Evolutionary conservation across 371 early-diverging fungal species (phyloP).

Genomic region (Mortierella sp.): DNA sequence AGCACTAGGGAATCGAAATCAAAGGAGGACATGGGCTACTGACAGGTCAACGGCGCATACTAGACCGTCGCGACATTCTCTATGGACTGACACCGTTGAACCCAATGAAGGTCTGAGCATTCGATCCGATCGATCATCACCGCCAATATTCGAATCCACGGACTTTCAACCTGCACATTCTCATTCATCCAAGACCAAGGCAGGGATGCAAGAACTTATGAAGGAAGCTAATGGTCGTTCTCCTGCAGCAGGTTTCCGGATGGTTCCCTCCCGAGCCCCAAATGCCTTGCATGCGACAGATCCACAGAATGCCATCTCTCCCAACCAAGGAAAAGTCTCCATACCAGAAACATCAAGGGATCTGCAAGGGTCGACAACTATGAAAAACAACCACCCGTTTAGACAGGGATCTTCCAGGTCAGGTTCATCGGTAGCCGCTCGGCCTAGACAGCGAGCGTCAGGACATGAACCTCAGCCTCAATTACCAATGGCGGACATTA

Average conservation of each 20-base stretch:
- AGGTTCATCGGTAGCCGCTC: not conserved
- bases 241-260: no score
- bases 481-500: not conserved
- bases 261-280: not conserved
- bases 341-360: slow-evolving; percentile 31
- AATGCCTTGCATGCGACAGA: not conserved
- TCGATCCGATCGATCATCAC: slow-evolving; percentile 38
- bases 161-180: slow-evolving; percentile 1
- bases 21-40: not conserved
- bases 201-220: not conserved
- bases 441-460: not conserved
- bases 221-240: no score
- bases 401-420: not conserved
- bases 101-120: not conserved
- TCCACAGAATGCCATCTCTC: not conserved
- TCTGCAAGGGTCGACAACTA: slow-evolving; percentile 20
- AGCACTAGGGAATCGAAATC: not conserved
- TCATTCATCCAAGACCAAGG: not conserved
- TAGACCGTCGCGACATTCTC: not conserved
- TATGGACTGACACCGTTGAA: not conserved
- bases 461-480: not conserved
- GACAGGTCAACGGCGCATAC: not conserved
- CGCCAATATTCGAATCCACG: slow-evolving; percentile 32
- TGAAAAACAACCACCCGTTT: not conserved
- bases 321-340: not conserved